Conservation (phyloP, 106 monocot species). For the Allium cepa region DNA sequence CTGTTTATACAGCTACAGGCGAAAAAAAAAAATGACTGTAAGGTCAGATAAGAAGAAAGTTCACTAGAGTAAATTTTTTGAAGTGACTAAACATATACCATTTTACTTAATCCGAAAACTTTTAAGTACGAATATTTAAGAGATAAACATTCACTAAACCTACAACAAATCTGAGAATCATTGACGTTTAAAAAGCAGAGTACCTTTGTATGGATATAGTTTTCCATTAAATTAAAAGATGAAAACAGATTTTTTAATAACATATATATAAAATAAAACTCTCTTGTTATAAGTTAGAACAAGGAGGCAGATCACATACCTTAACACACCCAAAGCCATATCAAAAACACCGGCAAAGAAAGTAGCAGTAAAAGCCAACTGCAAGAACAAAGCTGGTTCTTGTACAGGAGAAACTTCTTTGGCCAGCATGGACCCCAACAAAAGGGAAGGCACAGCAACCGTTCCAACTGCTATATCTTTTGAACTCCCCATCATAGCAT, state of each 20-base stretch:
- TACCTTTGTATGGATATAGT: neutral
- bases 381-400: slow-evolving; percentile 47
- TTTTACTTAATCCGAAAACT: too few relatives aligned
- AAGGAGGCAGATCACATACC: slow-evolving; percentile 16
- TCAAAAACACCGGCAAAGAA: slow-evolving; percentile 83
- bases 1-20: too few relatives aligned
- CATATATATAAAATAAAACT: neutral
- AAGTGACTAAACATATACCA: too few relatives aligned
- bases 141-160: neutral
- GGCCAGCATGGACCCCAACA: slow-evolving; percentile 60
- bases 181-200: neutral
- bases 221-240: neutral
- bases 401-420: slow-evolving; percentile 45
- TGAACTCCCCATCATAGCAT: slow-evolving; percentile 93
- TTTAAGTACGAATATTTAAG: too few relatives aligned
- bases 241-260: neutral
- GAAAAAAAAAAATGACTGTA: too few relatives aligned
- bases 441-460: slow-evolving; percentile 70
- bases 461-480: slow-evolving; percentile 89
- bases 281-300: neutral
- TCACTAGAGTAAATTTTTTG: too few relatives aligned
- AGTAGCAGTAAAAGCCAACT: slow-evolving; percentile 77
- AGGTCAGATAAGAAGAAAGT: too few relatives aligned
- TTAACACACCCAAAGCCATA: slow-evolving; percentile 56
- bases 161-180: neutral